These are phyloP conservation scores for Monosporascus ibericus DNA, from an alignment of 2,329 filamentous ascomycete species.

Conservation along the genomic window DNA sequence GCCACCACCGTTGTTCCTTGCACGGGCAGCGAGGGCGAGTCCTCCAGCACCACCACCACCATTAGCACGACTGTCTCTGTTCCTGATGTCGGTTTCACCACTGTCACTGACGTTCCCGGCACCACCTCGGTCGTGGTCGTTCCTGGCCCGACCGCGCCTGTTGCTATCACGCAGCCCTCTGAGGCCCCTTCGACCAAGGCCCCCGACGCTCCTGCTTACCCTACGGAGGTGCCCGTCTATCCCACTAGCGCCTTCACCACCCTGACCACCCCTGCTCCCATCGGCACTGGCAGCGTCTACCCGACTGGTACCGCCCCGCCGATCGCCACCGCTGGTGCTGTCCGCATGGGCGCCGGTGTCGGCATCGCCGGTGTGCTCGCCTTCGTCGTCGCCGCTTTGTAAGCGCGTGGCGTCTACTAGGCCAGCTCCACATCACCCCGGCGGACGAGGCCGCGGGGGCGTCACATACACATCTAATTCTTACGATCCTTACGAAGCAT, in stretches of 20 bases:
- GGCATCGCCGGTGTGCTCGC: slow-evolving; percentile 38
- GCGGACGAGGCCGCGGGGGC: not conserved
- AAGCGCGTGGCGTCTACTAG: slow-evolving; percentile 20
- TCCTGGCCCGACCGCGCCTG: slow-evolving; percentile 19
- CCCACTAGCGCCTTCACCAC: slow-evolving; percentile 29
- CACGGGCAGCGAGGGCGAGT: slow-evolving; percentile 38
- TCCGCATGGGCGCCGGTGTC: slow-evolving; percentile 34
- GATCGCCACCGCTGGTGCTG: slow-evolving; percentile 27
- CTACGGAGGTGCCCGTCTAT: slow-evolving; percentile 28
- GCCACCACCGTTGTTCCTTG: slow-evolving; percentile 47
- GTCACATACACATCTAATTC: slow-evolving; percentile 33
- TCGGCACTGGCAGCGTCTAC: slow-evolving; percentile 26
- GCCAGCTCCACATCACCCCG: slow-evolving; percentile 5
- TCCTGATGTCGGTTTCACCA: slow-evolving; percentile 33
- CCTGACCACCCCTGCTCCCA: slow-evolving; percentile 32
- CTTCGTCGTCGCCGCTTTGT: slow-evolving; percentile 41
- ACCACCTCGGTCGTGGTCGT: slow-evolving; percentile 36
- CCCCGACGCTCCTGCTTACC: slow-evolving; percentile 28
- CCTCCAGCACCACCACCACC: slow-evolving; percentile 42
- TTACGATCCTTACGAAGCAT: slow-evolving; percentile 53
- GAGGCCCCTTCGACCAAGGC: slow-evolving; percentile 20
- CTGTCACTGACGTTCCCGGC: slow-evolving; percentile 24
- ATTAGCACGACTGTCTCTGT: slow-evolving; percentile 41
- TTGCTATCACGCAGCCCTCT: slow-evolving; percentile 19
- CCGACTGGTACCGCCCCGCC: slow-evolving; percentile 12